Percentiles rank a stretch among this genome's conserved stretches.
Evolutionary conservation across 2,329 filamentous ascomycete genomes (phyloP).

Genomic region (Arthrinium puccinioides): DNA sequence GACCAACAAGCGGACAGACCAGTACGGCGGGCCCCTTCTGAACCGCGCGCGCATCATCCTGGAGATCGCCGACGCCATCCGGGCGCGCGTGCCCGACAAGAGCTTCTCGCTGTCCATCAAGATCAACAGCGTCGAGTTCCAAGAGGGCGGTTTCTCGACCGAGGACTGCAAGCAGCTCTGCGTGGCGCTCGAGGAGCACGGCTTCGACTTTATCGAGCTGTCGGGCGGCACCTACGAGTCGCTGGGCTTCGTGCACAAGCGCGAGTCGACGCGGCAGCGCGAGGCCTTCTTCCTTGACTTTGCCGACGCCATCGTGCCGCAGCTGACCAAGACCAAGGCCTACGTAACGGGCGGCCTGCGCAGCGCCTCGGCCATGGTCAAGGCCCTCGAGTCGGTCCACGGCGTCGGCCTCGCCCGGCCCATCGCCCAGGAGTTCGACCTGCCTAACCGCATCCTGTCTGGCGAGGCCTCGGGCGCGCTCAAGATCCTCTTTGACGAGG

Average conservation of each 20-base stretch:
- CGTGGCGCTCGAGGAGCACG: slow-evolving; percentile 46
- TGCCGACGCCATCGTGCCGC: slow-evolving; percentile 41
- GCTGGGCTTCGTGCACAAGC: slow-evolving; percentile 29
- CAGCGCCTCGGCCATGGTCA: slow-evolving; percentile 47
- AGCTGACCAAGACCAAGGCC: slow-evolving; percentile 40
- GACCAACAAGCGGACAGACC: slow-evolving; percentile 46
- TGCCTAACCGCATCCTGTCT: slow-evolving; percentile 22
- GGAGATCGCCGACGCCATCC: slow-evolving; percentile 39
- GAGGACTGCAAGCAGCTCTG: slow-evolving; percentile 31
- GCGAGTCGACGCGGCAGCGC: slow-evolving; percentile 40
- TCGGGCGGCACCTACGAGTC: slow-evolving; percentile 56
- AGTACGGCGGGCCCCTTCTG: slow-evolving; percentile 45
- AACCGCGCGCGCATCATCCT: slow-evolving; percentile 43
- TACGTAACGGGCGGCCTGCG: slow-evolving; percentile 55
- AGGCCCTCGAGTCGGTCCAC: slow-evolving; percentile 49
- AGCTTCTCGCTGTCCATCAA: slow-evolving; percentile 46
- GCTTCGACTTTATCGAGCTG: slow-evolving; percentile 62
- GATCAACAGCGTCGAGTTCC: slow-evolving; percentile 51
- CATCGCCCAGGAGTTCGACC: slow-evolving; percentile 22
- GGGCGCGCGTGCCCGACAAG: slow-evolving; percentile 24
- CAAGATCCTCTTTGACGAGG: slow-evolving; percentile 35
- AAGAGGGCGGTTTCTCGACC: slow-evolving; percentile 23
- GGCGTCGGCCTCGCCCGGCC: slow-evolving; percentile 49
- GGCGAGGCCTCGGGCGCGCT: slow-evolving; percentile 41
- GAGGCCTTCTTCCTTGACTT: slow-evolving; percentile 67